Evolutionary conservation across 306 rosid genomes (phyloP), one percentile per base, ranked within the genome.

Genomic region (Pueraria montana): DNA sequence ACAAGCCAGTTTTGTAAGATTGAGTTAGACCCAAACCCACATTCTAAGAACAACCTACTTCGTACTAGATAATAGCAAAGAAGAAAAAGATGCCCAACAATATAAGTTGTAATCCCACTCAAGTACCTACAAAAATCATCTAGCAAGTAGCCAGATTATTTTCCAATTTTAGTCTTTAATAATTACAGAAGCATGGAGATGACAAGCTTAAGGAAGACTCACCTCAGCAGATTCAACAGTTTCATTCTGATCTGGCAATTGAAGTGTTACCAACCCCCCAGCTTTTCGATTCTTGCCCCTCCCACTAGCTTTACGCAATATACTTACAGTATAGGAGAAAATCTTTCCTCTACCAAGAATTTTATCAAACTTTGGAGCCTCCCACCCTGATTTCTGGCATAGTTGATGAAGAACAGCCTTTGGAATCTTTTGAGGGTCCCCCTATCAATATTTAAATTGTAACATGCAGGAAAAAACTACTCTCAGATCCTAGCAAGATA

Each of bases 321-420:
- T 88, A 68, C 91, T 95, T 76, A 92, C 82, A 48, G 91, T 76
- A 84, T 93, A 95, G 76, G 90, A 89, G 88, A 88, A 89, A 83
- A 43, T 80, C 62, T 76, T 88, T 70, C 89, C 96, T 78, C 91
- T 90, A 52, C 91, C 90, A 72, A 80, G 79, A 83, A 90, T 79
- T 89, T 89, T 95, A 88, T 89, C 85, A 72, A 91, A 95, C 74
- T 91, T 95, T 69, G 99, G 99, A 67, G 99, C 98, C 45, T 95
- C 99, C 99, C 99, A 95, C 63, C 96, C 99, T 84, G 92, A 94
- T 87, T 87, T 95, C 85, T 92, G 97, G 83, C 99, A 95, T 69
- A 95, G 86, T 74, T 95, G 99, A 89, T 95, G 98, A 89, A 93
- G 97, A 85, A 92, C 80, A 46, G 97, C 97, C 91, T 95, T 95